Evolutionary conservation across 768 basidiomycete species (phyloP).

Genomic region (Cystobasidium ongulense): DNA sequence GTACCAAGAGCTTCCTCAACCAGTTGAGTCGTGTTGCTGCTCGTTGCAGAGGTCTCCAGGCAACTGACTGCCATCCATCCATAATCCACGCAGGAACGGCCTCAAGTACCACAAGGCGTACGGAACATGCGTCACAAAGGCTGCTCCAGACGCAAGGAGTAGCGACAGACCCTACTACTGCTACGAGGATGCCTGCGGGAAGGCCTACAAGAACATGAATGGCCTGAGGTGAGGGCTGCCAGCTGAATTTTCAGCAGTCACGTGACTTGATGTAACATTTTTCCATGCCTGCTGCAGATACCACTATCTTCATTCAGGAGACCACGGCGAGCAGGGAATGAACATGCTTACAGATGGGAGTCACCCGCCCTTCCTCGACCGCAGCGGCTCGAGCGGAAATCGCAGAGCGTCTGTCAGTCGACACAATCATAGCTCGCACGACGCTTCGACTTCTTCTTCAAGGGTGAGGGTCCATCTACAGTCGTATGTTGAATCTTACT

Average conservation of each 20-base stretch:
- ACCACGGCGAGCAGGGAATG: constrained; percentile 11
- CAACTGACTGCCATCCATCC: not conserved
- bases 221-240: not conserved
- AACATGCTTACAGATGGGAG: constrained; percentile 17
- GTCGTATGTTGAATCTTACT: too few relatives aligned
- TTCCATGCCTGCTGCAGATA: too few relatives aligned
- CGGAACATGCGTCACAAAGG: constrained; percentile 7
- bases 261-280: too few relatives aligned
- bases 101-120: constrained; percentile 22
- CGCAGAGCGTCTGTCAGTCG: not conserved
- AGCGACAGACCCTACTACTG: constrained; percentile 15
- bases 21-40: not conserved
- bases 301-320: not conserved
- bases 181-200: constrained; percentile 13
- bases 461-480: too few relatives aligned
- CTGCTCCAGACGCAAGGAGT: not conserved
- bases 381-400: not conserved
- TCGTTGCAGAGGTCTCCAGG: too few relatives aligned
- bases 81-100: not conserved
- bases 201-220: constrained; percentile 16
- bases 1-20: constrained; percentile 9
- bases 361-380: constrained; percentile 14
- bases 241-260: not conserved
- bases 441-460: not conserved
- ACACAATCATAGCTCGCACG: not conserved